Base-by-base conservation (phyloP, 2,329 filamentous ascomycete genomes). In the Penicillium sp. region DNA sequence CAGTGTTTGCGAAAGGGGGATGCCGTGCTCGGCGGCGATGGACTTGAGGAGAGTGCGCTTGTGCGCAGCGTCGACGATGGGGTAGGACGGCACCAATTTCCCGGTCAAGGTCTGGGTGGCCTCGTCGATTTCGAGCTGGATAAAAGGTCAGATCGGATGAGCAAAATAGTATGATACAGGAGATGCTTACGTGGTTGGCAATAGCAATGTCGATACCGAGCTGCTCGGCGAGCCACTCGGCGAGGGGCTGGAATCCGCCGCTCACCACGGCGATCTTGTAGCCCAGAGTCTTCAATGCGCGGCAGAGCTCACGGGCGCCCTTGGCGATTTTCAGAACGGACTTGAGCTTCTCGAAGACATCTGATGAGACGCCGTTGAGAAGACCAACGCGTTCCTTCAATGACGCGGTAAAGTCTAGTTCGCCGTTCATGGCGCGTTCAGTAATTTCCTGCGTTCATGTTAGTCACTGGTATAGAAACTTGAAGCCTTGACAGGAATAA, bases 351-450 rank as follows among this genome's bases (percentile, higher is more conserved):
- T 91, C 86, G 68, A 96, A 96, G 17, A 97, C 88, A 55, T 85
- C 85, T 10, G 83, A 86, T 0, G 90, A 86, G 8, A 97, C 86
- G 33, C 93, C 93, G 67, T 88, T 89, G 41, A 99, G 83, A 43
- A 97, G 81, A 41, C 83, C 83, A 29, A 96, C 91, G 21, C 94
- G 85, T 72, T 90, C 90, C 57, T 87, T 86, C 70, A 99, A 86
- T 0, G 90, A 93, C 0, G 85, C 84, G 52, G 93, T 87, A 67
- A 99, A 99, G 73, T 97, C 93, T 36, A 97, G 82, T 78, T 97
- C 93, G 59, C 94, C 94, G 65, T 93, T 88, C 94, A 99, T 99
- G 36, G 94, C 93, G 35, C 92, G 89, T 59, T 89, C 88, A 0
- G 94, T 99, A 66, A 99, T 97, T 68, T 88, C 83, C 78, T 80